Percentiles rank a stretch among this genome's conserved stretches.
phyloP scores from a whole-genome alignment of 1,139 yeast species.

The Scheffersomyces titani region DNA sequence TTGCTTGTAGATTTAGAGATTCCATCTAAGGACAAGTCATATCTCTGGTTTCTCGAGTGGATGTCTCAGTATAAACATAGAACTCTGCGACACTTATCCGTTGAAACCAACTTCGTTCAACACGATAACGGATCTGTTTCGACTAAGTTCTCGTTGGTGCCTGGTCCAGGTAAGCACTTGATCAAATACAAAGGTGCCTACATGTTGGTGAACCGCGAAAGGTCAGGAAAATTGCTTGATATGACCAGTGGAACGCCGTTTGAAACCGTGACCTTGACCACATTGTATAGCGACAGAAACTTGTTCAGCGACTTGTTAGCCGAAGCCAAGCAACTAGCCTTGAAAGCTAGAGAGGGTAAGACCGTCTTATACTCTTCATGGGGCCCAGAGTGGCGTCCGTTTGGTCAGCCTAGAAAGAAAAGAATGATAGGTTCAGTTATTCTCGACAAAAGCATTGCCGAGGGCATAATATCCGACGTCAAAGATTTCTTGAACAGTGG shows the following conservation, averaged over 20 bases:
- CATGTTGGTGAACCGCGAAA: constrained; percentile 84
- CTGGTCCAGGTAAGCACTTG: constrained; percentile 96
- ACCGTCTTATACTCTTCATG: constrained; percentile 92
- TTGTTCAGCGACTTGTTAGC: constrained; percentile 70
- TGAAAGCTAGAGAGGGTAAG: constrained; percentile 85
- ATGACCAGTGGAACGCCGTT: constrained; percentile 91
- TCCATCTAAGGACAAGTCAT: constrained; percentile 90
- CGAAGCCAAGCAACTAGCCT: constrained; percentile 85
- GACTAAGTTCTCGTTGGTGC: constrained; percentile 89
- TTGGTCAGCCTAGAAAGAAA: constrained; percentile 93
- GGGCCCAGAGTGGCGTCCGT: constrained; percentile 99
- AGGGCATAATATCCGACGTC: constrained; percentile 67
- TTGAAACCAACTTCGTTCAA: constrained; percentile 82
- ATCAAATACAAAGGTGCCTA: constrained; percentile 84
- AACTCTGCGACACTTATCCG: constrained; percentile 81
- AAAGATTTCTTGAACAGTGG: constrained; percentile 78
- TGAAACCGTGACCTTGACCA: constrained; percentile 91
- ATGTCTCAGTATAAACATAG: constrained; percentile 81
- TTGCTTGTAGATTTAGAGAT: constrained; percentile 90
- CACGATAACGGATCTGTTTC: constrained; percentile 92
- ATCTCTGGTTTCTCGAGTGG: constrained; percentile 95
- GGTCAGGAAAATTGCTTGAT: constrained; percentile 87
- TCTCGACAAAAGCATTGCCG: constrained; percentile 73
- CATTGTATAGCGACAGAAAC: constrained; percentile 77
- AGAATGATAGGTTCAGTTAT: constrained; percentile 84